A percentile compares a stretch with the other conserved stretches of the same genome.
These are phyloP conservation scores for Trifolium repens DNA, from an alignment of 306 rosid genomes.

Conservation along the genomic window DNA sequence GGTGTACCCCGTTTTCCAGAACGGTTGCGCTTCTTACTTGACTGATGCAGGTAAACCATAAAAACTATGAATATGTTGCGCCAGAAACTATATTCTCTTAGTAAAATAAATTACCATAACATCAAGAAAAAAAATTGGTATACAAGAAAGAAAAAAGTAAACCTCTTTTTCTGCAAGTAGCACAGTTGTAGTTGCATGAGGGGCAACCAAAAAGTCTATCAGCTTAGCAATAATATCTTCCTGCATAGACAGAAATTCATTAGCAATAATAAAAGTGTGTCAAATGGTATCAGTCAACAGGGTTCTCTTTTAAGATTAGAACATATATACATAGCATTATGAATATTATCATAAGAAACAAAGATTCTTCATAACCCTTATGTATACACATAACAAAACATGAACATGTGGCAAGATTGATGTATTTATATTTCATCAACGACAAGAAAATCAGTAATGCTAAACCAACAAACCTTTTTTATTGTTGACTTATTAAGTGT, in stretches of 20 bases:
- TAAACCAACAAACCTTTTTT: slow-evolving; percentile 71
- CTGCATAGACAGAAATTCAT: slow-evolving; percentile 53
- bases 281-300: slow-evolving; percentile 9
- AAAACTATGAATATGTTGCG: slow-evolving; percentile 29
- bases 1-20: slow-evolving; percentile 61
- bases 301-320: neutral
- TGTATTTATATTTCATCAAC: neutral
- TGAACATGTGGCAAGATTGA: slow-evolving; percentile 5
- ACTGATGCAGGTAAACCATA: slow-evolving; percentile 49
- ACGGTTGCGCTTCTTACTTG: slow-evolving; percentile 79
- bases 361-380: neutral
- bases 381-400: slow-evolving; percentile 1
- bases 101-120: slow-evolving; percentile 15
- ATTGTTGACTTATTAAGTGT: slow-evolving; percentile 66
- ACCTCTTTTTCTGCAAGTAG: slow-evolving; percentile 90
- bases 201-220: slow-evolving; percentile 82
- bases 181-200: slow-evolving; percentile 74
- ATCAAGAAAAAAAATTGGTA: slow-evolving; percentile 4
- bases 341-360: neutral
- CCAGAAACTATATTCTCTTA: neutral
- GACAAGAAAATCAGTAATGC: slow-evolving; percentile 26
- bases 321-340: slow-evolving; percentile 3
- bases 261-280: slow-evolving; percentile 11
- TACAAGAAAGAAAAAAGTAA: slow-evolving; percentile 18
- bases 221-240: slow-evolving; percentile 83